A percentile compares a stretch with the other conserved stretches of the same genome.
Conservation (phyloP, 2,329 filamentous ascomycete genomes). For the Scytalidium lignicola region DNA sequence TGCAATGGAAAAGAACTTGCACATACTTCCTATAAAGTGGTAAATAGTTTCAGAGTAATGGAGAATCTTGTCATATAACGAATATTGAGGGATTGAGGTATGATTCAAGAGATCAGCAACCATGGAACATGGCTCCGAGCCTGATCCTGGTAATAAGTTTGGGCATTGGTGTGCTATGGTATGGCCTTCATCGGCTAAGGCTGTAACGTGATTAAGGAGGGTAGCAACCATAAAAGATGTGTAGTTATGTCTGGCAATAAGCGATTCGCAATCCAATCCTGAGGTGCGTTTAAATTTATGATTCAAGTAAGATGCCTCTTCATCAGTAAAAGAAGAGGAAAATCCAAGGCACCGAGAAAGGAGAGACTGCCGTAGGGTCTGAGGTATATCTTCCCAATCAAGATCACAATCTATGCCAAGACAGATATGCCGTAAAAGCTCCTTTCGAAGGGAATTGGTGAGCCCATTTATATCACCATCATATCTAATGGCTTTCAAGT, state of each 20-base stretch:
- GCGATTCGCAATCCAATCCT: conserved; percentile 30
- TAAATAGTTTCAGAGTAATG: conserved; percentile 44
- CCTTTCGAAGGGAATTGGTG: conserved; percentile 13
- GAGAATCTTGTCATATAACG: conserved; percentile 40
- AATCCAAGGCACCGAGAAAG: conserved; percentile 40
- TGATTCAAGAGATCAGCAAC: conserved; percentile 33
- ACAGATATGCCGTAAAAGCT: conserved; percentile 40
- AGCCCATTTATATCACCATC: conserved; percentile 1
- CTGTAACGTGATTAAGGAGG: conserved; percentile 26
- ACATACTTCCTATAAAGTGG: conserved; percentile 35
- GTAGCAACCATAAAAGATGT: conserved; percentile 34
- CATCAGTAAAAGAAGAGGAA: conserved; percentile 33
- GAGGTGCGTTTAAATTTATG: conserved; percentile 6
- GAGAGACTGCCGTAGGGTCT: conserved; percentile 36
- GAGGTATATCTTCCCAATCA: conserved; percentile 43
- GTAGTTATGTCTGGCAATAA: conserved; percentile 43
- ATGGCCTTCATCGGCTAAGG: not conserved
- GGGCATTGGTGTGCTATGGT: not conserved
- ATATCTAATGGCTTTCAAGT: conserved; percentile 4
- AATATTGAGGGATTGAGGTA: conserved; percentile 37
- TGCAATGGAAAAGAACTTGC: conserved; percentile 37
- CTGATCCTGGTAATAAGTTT: not conserved
- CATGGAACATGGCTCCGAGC: not conserved
- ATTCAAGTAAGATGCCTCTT: conserved; percentile 33
- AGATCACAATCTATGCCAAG: conserved; percentile 43